Conservation (phyloP, 768 basidiomycete genomes). For the Cystoderma amianthinum region DNA sequence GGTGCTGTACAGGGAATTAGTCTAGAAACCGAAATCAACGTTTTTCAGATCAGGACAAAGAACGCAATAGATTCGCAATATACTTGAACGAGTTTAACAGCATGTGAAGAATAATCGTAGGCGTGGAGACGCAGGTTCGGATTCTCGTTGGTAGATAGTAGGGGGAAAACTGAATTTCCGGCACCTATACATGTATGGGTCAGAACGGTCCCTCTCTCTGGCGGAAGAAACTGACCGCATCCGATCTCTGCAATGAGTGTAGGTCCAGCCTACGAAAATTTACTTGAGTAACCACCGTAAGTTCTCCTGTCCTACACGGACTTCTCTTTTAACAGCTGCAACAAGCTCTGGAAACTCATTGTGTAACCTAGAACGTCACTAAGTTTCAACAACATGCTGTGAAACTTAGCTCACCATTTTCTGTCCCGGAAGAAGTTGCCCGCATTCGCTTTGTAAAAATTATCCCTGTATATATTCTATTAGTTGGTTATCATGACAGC, state of each 20-base stretch:
- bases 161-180: conserved; percentile 91
- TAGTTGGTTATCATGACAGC: conserved; percentile 13
- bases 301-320: too few relatives aligned
- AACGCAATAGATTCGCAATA: conserved; percentile 11
- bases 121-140: conserved; percentile 67
- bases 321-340: conserved; percentile 58
- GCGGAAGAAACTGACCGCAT: conserved; percentile 51
- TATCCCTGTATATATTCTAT: conserved; percentile 55
- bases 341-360: conserved; percentile 93
- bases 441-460: conserved; percentile 83
- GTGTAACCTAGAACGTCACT: conserved; percentile 51
- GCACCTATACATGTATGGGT: conserved; percentile 61
- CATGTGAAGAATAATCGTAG: conserved; percentile 87
- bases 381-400: background rate
- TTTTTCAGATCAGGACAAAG: background rate
- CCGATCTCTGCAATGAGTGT: conserved; percentile 82
- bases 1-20: conserved; percentile 60
- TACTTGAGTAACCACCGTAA: too few relatives aligned
- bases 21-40: conserved; percentile 30
- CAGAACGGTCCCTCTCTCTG: conserved; percentile 3
- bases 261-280: conserved; percentile 79
- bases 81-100: conserved; percentile 86
- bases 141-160: conserved; percentile 80
- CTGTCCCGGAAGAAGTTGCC: conserved; percentile 92
- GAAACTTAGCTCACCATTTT: conserved; percentile 56